Base-by-base conservation (phyloP, 1,284 basidiomycete species). In the Ganoderma lingzhi region DNA sequence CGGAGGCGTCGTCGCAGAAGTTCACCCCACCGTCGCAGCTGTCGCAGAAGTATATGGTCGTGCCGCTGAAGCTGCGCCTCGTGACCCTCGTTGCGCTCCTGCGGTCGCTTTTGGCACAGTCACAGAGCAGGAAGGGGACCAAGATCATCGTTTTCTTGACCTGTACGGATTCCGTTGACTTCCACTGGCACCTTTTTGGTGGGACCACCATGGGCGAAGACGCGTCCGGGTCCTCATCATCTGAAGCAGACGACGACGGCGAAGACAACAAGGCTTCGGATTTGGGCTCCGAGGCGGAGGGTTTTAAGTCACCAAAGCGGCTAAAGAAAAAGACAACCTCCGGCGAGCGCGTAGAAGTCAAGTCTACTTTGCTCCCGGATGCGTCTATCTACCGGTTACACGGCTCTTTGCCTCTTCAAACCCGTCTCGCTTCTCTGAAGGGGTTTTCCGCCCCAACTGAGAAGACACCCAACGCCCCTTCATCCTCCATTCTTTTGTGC, bases 131-230 rank as follows among this genome's bases (percentile, higher is more conserved):
- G 58, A 81, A 84, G 58, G 86, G 87, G 37, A 84, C 85, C 32
- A 93, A 91, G 78, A 90, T 98, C 58, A 96, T 99, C 65, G 96
- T 99, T 6, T 99, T 99, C 81, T 84, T 99, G 70, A 96, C 93
- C 76, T 99, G 96, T 76, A 99, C 96, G 2, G 97, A 99, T 80
- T 96, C 96, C 1, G 98, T 99, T 42, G 97, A 99, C 80, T 99
- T 96, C 78, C 96, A 98, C 79, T 99, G 95, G 94, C 88, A 88
- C 61, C 84, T 98, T n/a, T 82, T 99, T 0, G 94, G 93, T 1
- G 89, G 91, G 1, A 86, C 94, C 28, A 80, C 82, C 10, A 97
- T 99, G 95, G 88, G 86, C 12, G 84, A 78, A 1, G 77, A 78
- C 2, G 81, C 80, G 12, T 51, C 59, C 1, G 73, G 23, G 0